Evolutionary conservation across 805 yeast species (phyloP), one percentile per base, ranked within the genome.

Genomic region (Babjeviella inositovora): DNA sequence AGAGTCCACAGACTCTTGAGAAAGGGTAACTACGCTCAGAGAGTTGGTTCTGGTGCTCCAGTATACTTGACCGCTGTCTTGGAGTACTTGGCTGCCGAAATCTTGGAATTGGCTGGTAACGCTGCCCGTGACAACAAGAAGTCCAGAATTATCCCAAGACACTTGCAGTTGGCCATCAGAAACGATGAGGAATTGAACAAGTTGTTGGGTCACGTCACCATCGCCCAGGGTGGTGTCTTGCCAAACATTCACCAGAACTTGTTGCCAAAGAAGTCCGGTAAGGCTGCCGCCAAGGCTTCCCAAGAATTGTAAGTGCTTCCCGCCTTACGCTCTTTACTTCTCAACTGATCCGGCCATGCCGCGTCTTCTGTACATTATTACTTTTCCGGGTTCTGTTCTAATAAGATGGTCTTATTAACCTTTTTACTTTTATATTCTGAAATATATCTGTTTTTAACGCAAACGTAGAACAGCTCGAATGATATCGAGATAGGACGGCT

Each of bases 31-130:
- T 81, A 87, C 66, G 93, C 96, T 49, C 93, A 85, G 65, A 76
- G 97, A 67, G 76, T 87, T 44, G 96, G 97, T 71, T 84, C 96
- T 39, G 95, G 94, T 73, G 96, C 97, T 46, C 96, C 97, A 62
- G 87, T 87, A 35, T 87, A 85, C 64, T 69, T 87, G 51, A 85
- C 97, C 40, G 93, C 97, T 27, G 96, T 87, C 29, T 68, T 87
- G 45, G 97, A 87, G 62, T 87, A 87, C 57, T 70, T 87, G 53
- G 85, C 95, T 51, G 96, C 96, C 41, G 97, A 87, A 72, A 82
- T 87, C 39, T 73, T 87, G 47, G 97, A 87, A 66, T 75, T 82
- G 58, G 96, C 96, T 34, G 96, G 96, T 68, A 82, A 82, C 63
- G 97, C 96, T 42, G 96, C 97, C 32, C 80, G 94, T 69, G 96